phyloP scores from a whole-genome alignment of 345 rosid species.

The Lepidium didymum region DNA sequence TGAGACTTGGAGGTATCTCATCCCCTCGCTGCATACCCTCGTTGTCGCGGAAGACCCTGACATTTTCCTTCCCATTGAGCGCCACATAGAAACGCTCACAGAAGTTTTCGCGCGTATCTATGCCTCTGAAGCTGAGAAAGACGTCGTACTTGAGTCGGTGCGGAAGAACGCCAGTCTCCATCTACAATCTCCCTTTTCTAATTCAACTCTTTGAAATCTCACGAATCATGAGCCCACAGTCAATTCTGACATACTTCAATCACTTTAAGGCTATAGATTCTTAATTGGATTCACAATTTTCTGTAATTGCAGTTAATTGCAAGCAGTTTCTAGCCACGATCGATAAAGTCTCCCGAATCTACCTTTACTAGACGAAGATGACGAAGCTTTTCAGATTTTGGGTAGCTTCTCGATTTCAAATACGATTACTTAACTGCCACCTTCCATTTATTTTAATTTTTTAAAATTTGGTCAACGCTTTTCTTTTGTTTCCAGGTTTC shows the following conservation, averaged over 20 bases:
- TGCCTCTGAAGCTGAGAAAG: constrained; percentile 50
- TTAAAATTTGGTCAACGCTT: too few species aligned
- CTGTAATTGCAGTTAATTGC: too few species aligned
- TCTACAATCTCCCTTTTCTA: neutral
- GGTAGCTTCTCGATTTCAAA: neutral
- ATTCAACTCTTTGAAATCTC: neutral
- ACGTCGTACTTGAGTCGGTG: constrained; percentile 37
- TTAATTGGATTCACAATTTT: neutral
- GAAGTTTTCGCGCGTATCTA: constrained; percentile 38
- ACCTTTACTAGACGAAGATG: neutral
- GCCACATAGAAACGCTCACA: constrained; percentile 15
- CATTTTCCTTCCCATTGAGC: neutral
- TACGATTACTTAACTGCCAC: neutral
- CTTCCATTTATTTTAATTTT: neutral
- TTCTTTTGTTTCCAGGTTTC: too few species aligned
- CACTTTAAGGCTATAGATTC: neutral
- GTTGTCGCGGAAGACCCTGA: constrained; percentile 38
- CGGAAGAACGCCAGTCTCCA: constrained; percentile 4
- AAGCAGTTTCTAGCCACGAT: neutral
- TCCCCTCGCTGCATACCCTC: constrained; percentile 35
- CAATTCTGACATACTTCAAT: neutral
- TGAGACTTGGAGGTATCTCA: constrained; percentile 30
- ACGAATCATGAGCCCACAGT: too few species aligned
- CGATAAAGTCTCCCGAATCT: neutral
- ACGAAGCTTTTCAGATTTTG: neutral